Base-by-base conservation (phyloP, 805 yeast genomes). In the Metschnikowia cerradonensis region DNA sequence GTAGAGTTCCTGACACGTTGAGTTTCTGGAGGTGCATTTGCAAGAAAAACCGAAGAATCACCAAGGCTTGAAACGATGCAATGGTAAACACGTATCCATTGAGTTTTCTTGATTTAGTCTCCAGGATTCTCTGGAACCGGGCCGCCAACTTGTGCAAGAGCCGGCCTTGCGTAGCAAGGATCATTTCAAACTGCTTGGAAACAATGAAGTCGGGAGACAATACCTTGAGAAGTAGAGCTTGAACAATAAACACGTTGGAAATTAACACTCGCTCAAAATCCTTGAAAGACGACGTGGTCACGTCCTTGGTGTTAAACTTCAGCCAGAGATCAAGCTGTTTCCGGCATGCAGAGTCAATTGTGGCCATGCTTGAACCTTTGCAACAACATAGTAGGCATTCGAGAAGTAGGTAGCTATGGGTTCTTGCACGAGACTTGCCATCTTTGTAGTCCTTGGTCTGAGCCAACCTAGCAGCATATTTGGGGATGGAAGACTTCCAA, bases 401-500 rank as follows among this genome's bases (percentile, higher is more conserved):
- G 6, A 70, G 55, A 31, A 69, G 63, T 13, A 58, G 51, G 17
- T 51, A 50, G n/a, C 52, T 54, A 17, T 58, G 53, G 14, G 55
- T 52, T 38, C 49, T 47, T 41, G 49, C 23, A 23, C 45, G 45
- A 23, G 41, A 37, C 30, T 34, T 48, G 22, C 47, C 20, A 38
- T 50, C 56, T 45, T 48, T 45, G 13, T 30, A 33, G 13, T 47
- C 49, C 15, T 49, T 34, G 30, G 47, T 48, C 42, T 54, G 55
- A 35, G 31, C 45, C 20, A 53, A 49, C n/a, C 53, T 52, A 13
- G 70, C 50, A 52, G 74, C 68, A 49, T 66, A 68, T 15, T 57
- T 54, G 1, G 77, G 77, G 8, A 73, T 57, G 11, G 67, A 52
- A 22, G 64, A 57, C 52, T 70, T 70, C 77, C 77, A 73, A 14